A percentile compares a stretch with the other conserved stretches of the same genome.
Conservation (phyloP, 1,139 yeast species). For the Candida mesenterica region DNA sequence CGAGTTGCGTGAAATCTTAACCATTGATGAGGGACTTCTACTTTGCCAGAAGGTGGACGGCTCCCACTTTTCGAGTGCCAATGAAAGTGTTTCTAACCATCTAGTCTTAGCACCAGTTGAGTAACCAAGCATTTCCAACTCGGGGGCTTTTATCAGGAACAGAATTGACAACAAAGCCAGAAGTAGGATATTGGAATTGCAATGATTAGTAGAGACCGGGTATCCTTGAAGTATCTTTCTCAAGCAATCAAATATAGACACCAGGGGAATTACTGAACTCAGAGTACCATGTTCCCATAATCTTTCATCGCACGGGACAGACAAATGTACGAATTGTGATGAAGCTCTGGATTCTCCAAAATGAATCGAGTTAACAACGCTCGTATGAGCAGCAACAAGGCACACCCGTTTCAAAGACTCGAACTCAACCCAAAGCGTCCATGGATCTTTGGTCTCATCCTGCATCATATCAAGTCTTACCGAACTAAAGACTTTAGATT, state of each 20-base stretch:
- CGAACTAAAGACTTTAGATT: not conserved
- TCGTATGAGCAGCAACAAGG: not conserved
- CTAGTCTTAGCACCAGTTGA: not conserved
- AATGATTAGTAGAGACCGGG: not conserved
- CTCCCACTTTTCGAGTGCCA: not conserved
- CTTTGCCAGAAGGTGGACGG: not conserved
- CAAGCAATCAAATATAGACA: not conserved
- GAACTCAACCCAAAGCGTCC: not conserved
- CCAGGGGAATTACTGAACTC: not conserved
- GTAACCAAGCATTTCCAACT: not conserved
- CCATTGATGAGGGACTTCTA: not conserved
- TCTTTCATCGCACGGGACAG: not conserved
- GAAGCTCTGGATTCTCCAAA: not conserved
- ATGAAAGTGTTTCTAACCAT: not conserved
- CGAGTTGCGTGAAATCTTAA: not conserved
- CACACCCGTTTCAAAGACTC: not conserved
- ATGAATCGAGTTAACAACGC: not conserved
- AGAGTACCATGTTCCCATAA: not conserved
- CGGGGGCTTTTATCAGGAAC: not conserved
- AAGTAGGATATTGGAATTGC: not conserved
- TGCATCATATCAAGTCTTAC: not conserved
- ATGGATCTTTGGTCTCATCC: not conserved
- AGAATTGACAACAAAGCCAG: not conserved
- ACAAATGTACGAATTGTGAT: not conserved
- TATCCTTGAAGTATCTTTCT: not conserved